Percentiles rank a stretch among this genome's conserved stretches.
phyloP scores from a whole-genome alignment of 805 yeast species.

The Debaryomyces castellii region DNA sequence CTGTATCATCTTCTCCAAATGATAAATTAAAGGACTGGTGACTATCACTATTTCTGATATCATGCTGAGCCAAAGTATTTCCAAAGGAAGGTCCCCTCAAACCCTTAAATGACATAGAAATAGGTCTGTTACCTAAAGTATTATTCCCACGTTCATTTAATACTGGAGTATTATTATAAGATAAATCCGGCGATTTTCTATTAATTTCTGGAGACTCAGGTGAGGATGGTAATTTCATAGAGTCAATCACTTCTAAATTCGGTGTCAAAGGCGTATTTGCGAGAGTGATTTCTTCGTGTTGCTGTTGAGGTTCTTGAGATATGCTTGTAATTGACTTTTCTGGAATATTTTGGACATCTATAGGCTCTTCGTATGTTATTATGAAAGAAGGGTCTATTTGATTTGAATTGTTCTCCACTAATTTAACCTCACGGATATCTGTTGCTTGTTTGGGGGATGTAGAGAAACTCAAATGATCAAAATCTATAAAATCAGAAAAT shows the following conservation, averaged over 20 bases:
- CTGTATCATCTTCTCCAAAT: conserved; percentile 30
- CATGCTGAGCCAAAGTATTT: conserved; percentile 25
- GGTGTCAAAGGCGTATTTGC: conserved; percentile 8
- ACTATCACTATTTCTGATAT: conserved; percentile 34
- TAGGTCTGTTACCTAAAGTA: conserved; percentile 30
- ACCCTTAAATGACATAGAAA: conserved; percentile 61
- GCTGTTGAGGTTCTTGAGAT: not conserved
- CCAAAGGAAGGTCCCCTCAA: conserved; percentile 58
- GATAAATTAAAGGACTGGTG: conserved; percentile 43
- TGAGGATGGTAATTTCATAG: conserved; percentile 6
- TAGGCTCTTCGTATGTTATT: not conserved
- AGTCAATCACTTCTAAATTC: conserved; percentile 7
- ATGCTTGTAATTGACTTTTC: not conserved
- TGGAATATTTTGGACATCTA: not conserved
- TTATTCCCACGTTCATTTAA: conserved; percentile 8
- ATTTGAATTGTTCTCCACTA: not conserved
- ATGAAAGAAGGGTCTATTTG: not conserved
- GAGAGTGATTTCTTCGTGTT: not conserved
- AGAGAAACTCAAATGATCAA: conserved; percentile 34
- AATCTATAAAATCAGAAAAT: conserved; percentile 40
- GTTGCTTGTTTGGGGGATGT: conserved; percentile 17
- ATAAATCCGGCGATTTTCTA: conserved; percentile 8
- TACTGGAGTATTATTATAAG: conserved; percentile 16
- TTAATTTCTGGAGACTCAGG: conserved; percentile 6
- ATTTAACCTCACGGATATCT: not conserved